A percentile compares a stretch with the other conserved stretches of the same genome.
Conservation (phyloP, 768 basidiomycete genomes). For the Xerocomellus chrysenteron region DNA sequence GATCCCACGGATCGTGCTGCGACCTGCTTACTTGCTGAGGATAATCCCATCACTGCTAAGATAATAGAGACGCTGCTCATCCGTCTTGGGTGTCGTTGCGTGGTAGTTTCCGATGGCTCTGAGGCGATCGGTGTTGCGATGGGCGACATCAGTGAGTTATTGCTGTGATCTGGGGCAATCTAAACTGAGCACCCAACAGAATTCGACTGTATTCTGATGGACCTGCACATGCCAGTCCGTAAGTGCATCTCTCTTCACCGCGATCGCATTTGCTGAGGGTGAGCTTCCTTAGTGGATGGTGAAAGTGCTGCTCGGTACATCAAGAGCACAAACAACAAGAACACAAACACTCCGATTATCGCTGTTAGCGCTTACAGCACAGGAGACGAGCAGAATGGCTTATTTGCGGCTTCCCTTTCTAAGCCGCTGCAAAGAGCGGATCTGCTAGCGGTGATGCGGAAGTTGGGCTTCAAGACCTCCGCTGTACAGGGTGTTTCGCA, state of each 20-base stretch:
- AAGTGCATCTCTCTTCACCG: conserved; percentile 35
- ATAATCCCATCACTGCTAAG: conserved; percentile 97
- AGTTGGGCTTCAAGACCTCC: conserved; percentile 88
- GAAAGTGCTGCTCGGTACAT: conserved; percentile 97
- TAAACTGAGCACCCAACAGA: conserved; percentile 45
- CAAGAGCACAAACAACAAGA: conserved; percentile 95
- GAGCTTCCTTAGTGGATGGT: conserved; percentile 68
- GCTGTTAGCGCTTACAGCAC: conserved; percentile 88
- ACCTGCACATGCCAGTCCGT: conserved; percentile 93
- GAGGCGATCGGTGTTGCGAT: conserved; percentile 97
- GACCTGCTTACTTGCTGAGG: conserved; percentile 92
- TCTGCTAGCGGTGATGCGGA: conserved; percentile 75
- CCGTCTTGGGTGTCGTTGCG: conserved; percentile 91
- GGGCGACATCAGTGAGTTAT: conserved; percentile 88
- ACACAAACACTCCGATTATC: conserved; percentile 88
- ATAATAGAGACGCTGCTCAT: conserved; percentile 94
- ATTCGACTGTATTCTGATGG: conserved; percentile 95
- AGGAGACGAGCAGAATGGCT: conserved; percentile 62
- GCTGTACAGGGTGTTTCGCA: conserved; percentile 58
- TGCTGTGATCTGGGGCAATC: background rate
- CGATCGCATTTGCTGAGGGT: conserved; percentile 7
- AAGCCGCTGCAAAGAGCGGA: conserved; percentile 92
- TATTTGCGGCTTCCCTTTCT: conserved; percentile 79
- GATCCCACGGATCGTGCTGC: conserved; percentile 87
- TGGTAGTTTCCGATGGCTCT: conserved; percentile 94